A percentile compares a stretch with the other conserved stretches of the same genome.
These are phyloP conservation scores for Alternaria gansuensis DNA, from an alignment of 2,329 filamentous ascomycete species.

Conservation along the genomic window DNA sequence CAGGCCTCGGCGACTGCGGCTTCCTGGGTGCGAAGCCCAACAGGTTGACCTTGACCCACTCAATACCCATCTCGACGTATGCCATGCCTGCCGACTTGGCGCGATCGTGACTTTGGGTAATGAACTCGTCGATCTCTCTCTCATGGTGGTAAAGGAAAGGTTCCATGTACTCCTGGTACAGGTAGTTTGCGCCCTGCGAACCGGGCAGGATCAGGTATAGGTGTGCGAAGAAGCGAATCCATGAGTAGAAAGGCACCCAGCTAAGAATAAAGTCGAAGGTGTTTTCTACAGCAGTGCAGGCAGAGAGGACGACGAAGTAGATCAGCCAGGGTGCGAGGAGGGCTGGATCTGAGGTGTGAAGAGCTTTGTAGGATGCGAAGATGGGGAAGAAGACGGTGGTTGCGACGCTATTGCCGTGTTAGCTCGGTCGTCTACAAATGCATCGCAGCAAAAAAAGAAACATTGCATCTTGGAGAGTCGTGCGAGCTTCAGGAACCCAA, in stretches of 20 bases:
- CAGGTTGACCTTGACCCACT: constrained; percentile 74
- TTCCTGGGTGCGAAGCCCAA: constrained; percentile 74
- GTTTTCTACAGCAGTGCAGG: constrained; percentile 81
- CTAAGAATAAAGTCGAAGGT: constrained; percentile 86
- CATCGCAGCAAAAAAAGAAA: constrained; percentile 8
- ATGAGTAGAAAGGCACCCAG: constrained; percentile 95
- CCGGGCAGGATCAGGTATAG: constrained; percentile 97
- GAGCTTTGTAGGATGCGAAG: constrained; percentile 97
- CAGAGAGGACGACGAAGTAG: constrained; percentile 96
- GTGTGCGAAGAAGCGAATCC: constrained; percentile 85
- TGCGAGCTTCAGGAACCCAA: constrained; percentile 19
- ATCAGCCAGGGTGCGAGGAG: constrained; percentile 97
- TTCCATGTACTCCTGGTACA: constrained; percentile 87
- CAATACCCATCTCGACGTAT: constrained; percentile 57
- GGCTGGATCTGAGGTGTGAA: constrained; percentile 88
- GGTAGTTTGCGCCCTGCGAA: constrained; percentile 86
- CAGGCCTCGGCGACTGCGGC: constrained; percentile 56
- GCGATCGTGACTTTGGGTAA: constrained; percentile 80
- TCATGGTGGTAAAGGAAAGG: constrained; percentile 91
- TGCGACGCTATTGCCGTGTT: constrained; percentile 43
- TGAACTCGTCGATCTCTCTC: constrained; percentile 86
- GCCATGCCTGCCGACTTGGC: constrained; percentile 78
- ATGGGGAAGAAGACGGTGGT: constrained; percentile 92
- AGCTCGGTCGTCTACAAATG: constrained; percentile 21
- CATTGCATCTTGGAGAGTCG: constrained; percentile 11